Evolutionary conservation across 257 asterid genomes (phyloP), one percentile per base, ranked within the genome.

Genomic region (Capsicum baccatum): DNA sequence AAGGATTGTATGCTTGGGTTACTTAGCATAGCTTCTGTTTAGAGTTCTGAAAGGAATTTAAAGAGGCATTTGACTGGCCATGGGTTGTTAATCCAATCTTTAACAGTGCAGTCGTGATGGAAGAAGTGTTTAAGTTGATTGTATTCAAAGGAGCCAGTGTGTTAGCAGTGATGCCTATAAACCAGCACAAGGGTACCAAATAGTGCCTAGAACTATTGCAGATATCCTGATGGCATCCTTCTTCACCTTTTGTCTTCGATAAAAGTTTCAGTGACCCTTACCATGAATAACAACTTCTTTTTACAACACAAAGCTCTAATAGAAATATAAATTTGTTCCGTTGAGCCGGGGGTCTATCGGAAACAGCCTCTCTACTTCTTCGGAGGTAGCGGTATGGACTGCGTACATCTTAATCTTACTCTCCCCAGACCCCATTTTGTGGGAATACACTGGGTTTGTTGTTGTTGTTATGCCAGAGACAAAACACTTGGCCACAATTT

Each of bases 51-150:
- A 73, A 73, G 37, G 57, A 48, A 35, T 66, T 66, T 15, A 66
- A 39, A 69, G 52, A 8, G 33, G 54, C 54, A 42, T 69, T 69
- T 74, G 80, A 71, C 60, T 74, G 59, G 44, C 44, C 19, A 71
- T 6, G 6, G 2, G 42, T 12, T 74, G n/a, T 26, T 59, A 10
- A 73, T 48, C 79, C 15, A n/a, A 70, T 44, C 4, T 70, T n/a
- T 44, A n/a, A 47, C 39, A 44, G 6, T 17, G 15, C 35, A 74
- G 48, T 74, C 44, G 47, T 47, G 60, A 48, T 52, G 60, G 8
- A 17, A 21, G 11, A 19, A 50, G 60, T 74, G 80, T 74, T 74
- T 37, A 21, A 73, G 19, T 48, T 73, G 58, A 73, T 66, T 13
- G 17, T 48, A 48, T 48, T 73, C 1, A 19, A 47, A 3, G 44